Conservation (phyloP, 352 stramenopile species). For the Pythium volutum region DNA sequence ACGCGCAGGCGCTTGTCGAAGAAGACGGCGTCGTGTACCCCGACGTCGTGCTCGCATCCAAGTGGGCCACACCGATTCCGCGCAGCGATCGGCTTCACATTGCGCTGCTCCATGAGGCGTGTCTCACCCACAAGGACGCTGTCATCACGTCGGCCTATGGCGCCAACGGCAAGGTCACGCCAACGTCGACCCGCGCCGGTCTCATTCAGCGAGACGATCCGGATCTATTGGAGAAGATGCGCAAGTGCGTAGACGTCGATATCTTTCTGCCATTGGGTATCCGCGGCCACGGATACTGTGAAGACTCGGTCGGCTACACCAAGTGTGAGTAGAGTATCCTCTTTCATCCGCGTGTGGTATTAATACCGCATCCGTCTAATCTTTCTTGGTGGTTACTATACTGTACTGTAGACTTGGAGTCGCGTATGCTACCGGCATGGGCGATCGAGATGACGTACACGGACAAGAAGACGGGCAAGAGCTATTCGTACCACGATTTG, state of each 20-base stretch:
- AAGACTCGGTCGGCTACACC: constrained; percentile 57
- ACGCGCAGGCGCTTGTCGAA: constrained; percentile 8
- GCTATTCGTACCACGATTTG: constrained; percentile 35
- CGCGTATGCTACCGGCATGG: constrained; percentile 37
- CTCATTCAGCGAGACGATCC: constrained; percentile 20
- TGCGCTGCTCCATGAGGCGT: constrained; percentile 47
- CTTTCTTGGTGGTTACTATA: too few species aligned
- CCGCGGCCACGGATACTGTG: constrained; percentile 61
- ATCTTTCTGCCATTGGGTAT: constrained; percentile 45
- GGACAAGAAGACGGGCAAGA: background rate
- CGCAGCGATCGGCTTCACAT: constrained; percentile 42
- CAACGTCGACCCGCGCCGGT: constrained; percentile 27
- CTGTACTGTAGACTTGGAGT: constrained; percentile 15
- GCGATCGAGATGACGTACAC: constrained; percentile 29
- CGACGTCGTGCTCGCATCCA: constrained; percentile 7
- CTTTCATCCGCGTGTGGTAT: too few species aligned
- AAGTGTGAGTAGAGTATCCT: constrained; percentile 40
- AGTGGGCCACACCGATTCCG: constrained; percentile 13
- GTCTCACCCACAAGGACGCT: constrained; percentile 37
- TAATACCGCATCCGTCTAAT: too few species aligned
- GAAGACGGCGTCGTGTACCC: constrained; percentile 18
- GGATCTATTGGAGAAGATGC: constrained; percentile 38
- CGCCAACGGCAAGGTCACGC: background rate
- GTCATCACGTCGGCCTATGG: constrained; percentile 50
- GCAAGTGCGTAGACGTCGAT: constrained; percentile 59